A percentile compares a stretch with the other conserved stretches of the same genome.
Evolutionary conservation across 1,284 basidiomycete species (phyloP).

Genomic region (Anthracocystis walkeri): DNA sequence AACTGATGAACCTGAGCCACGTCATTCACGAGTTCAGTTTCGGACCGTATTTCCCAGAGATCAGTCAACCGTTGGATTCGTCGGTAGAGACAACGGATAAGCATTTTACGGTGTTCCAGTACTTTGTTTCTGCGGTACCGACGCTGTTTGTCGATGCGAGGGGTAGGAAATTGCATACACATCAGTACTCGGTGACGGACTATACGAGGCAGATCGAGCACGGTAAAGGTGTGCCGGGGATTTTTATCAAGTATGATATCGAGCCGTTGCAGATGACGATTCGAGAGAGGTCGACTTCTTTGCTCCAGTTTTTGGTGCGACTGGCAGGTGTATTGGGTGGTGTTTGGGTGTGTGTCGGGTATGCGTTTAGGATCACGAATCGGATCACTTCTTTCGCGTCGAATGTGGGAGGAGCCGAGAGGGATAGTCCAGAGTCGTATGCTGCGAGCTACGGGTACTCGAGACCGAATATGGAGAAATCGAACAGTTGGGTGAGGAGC

Average conservation of each 20-base stretch:
- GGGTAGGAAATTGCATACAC: conserved; percentile 77
- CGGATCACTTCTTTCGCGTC: conserved; percentile 41
- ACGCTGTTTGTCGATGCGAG: conserved; percentile 86
- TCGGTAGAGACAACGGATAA: conserved; percentile 81
- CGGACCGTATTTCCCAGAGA: conserved; percentile 94
- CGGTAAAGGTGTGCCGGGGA: conserved; percentile 79
- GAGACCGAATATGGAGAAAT: conserved; percentile 15
- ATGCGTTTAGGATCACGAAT: conserved; percentile 56
- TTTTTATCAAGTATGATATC: conserved; percentile 79
- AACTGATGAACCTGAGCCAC: conserved; percentile 90
- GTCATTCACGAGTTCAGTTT: conserved; percentile 97
- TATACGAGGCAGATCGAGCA: conserved; percentile 84
- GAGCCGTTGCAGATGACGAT: conserved; percentile 89
- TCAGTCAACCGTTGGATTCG: conserved; percentile 87
- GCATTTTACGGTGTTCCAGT: conserved; percentile 78
- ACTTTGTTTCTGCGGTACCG: conserved; percentile 93
- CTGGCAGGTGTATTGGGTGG: conserved; percentile 72
- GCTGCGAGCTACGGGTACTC: conserved; percentile 40
- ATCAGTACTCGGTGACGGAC: conserved; percentile 96
- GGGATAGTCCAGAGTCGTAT: conserved; percentile 37
- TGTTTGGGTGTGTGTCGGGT: conserved; percentile 67
- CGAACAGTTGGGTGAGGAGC: conserved; percentile 17
- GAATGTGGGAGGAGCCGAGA: conserved; percentile 15
- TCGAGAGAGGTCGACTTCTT: conserved; percentile 83
- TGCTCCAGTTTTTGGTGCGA: conserved; percentile 85